These are phyloP conservation scores for Lachancea cidri DNA, from an alignment of 805 yeast species.

Conservation along the genomic window DNA sequence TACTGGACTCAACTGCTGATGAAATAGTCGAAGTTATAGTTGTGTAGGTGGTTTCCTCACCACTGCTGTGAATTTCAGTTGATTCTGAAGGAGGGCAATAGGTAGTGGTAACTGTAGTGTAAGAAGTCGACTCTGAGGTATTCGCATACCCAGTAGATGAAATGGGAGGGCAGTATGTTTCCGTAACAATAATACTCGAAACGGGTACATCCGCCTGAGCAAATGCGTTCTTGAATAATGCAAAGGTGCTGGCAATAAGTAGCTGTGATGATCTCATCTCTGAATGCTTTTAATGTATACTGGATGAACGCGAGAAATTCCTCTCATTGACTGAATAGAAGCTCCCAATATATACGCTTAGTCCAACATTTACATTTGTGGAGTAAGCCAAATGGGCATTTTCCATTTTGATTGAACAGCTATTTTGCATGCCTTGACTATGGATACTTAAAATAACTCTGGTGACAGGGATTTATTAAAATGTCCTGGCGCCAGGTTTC, in stretches of 20 bases:
- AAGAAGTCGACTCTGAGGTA: not conserved
- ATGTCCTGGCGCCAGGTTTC: no score
- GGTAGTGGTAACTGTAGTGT: not conserved
- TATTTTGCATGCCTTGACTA: no score
- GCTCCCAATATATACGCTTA: no score
- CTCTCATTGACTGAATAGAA: no score
- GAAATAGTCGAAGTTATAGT: not conserved
- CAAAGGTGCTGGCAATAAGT: not conserved
- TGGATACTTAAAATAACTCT: no score
- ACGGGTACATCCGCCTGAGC: not conserved
- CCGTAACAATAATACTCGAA: not conserved
- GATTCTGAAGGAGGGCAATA: not conserved
- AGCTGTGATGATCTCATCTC: not conserved
- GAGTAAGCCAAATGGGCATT: no score
- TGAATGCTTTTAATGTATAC: no score
- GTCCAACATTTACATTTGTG: no score
- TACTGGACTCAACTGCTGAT: not conserved
- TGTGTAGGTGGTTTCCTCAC: not conserved
- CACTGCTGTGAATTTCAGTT: not conserved
- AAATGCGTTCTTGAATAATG: not conserved
- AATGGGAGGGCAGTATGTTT: not conserved
- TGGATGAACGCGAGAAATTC: no score
- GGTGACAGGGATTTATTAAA: no score
- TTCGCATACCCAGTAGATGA: not conserved
- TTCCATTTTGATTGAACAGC: no score